Evolutionary conservation across 345 rosid species (phyloP), one percentile per base, ranked within the genome.

Genomic region (Geranium rotundifolium): DNA sequence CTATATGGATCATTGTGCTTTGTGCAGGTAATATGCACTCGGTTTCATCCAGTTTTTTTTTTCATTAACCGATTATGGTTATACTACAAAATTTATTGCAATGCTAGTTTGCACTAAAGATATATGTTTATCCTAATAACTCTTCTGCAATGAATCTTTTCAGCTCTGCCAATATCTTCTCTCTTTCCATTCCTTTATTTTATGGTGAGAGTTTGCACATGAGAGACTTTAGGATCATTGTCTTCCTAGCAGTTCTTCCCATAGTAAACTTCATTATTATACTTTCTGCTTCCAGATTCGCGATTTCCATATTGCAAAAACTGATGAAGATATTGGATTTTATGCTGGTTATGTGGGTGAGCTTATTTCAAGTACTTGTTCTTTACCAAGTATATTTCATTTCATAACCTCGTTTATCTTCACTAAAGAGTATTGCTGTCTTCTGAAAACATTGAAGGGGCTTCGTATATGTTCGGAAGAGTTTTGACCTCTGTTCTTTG

Each of bases 261-360:
- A 17, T 60, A 37, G 29, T 23, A 41, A 30, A 63, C 27, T 30
- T 7, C 31, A n/a, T 31, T 61, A 57, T 4, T 63, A 60, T 0
- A 2, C 54, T 23, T 67, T 66, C 31, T 72, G 8, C 62, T 65
- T 65, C 57, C 85, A 90, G 96, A 39, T 90, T 61, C 76, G 68
- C 62, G 99, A 93, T 72, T 88, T 93, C 67, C 67, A 84, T 29
- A 76, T 93, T 17, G 89, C 90, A 18, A 50, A 84, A 68, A 70
- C 75, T 58, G 99, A 90, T 71, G 96, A 93, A 76, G 96, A 93
- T 67, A 88, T 93, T 57, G 93, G 95, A n/a, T 93, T 63, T 60
- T 93, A 84, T 72, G 96, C 95, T 63, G 99, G 99, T 56, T 90
- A 80, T 77, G 73, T 88, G 49, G 97, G 99, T 93, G 37, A 83